A percentile compares a stretch with the other conserved stretches of the same genome.
Conservation (phyloP, 768 basidiomycete species). For the Tulasnella sp. region DNA sequence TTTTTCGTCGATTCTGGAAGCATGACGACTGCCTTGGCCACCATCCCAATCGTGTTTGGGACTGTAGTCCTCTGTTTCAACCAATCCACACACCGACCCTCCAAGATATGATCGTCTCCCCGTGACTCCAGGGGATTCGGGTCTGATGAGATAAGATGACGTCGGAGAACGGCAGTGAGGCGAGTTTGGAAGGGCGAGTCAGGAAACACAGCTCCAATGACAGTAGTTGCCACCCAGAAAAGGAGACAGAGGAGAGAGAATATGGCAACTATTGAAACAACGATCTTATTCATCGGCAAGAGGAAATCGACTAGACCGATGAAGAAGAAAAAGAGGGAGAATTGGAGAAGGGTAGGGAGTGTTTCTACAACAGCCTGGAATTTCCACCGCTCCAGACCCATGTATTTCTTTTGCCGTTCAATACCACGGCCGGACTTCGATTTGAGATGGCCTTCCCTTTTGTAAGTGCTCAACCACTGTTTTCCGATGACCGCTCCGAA, state of each 20-base stretch:
- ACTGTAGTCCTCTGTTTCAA: no score
- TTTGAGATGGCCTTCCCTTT: background rate
- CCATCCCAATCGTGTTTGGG: no score
- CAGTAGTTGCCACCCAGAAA: no score
- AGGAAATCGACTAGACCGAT: constrained; percentile 2
- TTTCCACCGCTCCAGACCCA: background rate
- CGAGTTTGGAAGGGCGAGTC: background rate
- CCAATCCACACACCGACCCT: no score
- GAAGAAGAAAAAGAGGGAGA: constrained; percentile 3
- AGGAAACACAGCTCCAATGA: background rate
- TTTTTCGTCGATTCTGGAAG: no score
- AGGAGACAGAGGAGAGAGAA: no score
- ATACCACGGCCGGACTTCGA: background rate
- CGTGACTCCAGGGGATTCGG: no score
- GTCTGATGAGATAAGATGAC: no score
- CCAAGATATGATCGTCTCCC: no score
- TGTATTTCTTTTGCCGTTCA: background rate
- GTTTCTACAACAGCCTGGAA: background rate
- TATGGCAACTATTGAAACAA: no score
- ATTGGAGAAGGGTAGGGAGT: background rate
- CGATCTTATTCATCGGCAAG: background rate
- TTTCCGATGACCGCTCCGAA: constrained; percentile 5
- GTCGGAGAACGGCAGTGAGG: background rate
- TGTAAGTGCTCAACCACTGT: constrained; percentile 1
- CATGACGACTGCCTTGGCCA: no score